A percentile compares a stretch with the other conserved stretches of the same genome.
Conservation (phyloP, 2,329 filamentous ascomycete genomes). For the Verticillium longisporum region DNA sequence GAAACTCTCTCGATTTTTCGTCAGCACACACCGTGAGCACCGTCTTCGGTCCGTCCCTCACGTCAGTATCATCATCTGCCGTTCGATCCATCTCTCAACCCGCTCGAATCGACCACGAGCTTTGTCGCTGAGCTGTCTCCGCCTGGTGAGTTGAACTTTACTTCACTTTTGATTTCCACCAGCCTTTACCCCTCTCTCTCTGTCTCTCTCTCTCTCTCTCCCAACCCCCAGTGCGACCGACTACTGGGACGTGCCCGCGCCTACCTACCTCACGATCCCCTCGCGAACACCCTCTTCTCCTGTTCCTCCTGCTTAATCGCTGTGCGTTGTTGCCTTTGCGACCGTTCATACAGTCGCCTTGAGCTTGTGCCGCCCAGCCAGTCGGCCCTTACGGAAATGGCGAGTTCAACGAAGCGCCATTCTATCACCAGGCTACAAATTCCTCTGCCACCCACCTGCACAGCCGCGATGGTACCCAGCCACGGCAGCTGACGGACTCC, state of each 20-base stretch:
- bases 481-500: neutral
- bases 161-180: neutral
- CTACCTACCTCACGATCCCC: neutral
- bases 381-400: neutral
- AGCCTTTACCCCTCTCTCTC: neutral
- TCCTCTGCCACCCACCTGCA: neutral
- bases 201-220: neutral
- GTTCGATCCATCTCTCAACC: neutral
- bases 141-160: neutral
- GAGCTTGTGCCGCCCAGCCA: neutral
- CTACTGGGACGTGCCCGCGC: neutral
- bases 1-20: neutral
- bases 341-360: neutral
- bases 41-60: neutral
- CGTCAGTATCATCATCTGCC: neutral
- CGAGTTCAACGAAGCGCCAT: neutral
- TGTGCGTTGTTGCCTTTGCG: neutral
- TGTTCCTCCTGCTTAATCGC: neutral
- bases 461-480: neutral
- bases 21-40: neutral
- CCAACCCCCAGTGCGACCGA: neutral
- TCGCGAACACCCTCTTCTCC: neutral
- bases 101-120: neutral
- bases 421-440: neutral
- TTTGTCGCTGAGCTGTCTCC: neutral